Base-by-base conservation (phyloP, 495 filamentous ascomycete species). In the Penicillium turbatum region DNA sequence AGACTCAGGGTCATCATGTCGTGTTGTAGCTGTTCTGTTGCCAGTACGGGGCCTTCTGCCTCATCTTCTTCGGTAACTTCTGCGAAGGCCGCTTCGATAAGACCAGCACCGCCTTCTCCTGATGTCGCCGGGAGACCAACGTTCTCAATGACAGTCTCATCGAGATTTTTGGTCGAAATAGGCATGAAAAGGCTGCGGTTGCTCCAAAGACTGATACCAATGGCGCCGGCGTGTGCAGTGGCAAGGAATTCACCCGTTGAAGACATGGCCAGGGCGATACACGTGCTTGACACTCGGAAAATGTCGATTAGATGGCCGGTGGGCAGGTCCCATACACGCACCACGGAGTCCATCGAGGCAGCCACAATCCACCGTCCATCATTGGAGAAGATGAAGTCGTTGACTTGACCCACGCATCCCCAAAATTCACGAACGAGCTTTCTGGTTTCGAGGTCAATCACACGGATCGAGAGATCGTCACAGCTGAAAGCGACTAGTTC, bases 291-390 rank as follows among this genome's bases (percentile, higher is more conserved):
- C 6, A 92, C 77, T 42, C 83, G 81, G 67, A 97, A 86, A 5
- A 87, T 86, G 65, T 97, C 93, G 60, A 97, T 91, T 11, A 97
- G 78, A 72, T 97, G 93, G 4, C 90, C 89, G 0, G 93, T 97
- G 10, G 93, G 92, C 24, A 99, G 73, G 72, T 99, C 93, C 92
- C 93, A 99, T 2, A 97, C 81, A 42, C 93, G 82, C 32, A 99
- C 73, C 37, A 87, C 72, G 11, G 82, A 84, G 69, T 97, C 92
- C 67, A 87, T 85, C 5, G 88, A 90, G 10, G 90, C 87, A 15
- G 90, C 89, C 49, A 97, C 79, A 57, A 99, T 86, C 95, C 93
- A 97, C 35, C 91, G 79, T 21, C 91, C 93, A 68, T 97, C 90
- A 56, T 86, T 87, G 12, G 93, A 97, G 70, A 97, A 97, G 54